phyloP scores from a whole-genome alignment of 2,329 filamentous ascomycete species.

The Penicillium sclerotigenum region DNA sequence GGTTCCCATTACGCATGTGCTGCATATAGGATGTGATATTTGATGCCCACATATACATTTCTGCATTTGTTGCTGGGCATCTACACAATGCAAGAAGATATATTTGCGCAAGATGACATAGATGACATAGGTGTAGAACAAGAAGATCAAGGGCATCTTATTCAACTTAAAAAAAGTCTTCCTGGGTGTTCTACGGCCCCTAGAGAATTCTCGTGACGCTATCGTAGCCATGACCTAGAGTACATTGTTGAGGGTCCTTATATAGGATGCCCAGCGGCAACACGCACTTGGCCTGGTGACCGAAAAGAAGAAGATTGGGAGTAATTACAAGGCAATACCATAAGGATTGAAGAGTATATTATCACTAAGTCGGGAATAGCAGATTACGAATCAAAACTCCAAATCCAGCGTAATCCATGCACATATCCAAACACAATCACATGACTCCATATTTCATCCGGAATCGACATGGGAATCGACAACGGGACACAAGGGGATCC shows the following conservation, averaged over 20 bases:
- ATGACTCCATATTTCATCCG: slow-evolving; percentile 3
- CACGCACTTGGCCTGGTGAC: too few relatives aligned
- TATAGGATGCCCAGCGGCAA: too few relatives aligned
- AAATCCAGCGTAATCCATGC: slow-evolving; percentile 21
- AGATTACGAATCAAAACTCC: slow-evolving; percentile 18
- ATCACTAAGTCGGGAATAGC: slow-evolving; percentile 18
- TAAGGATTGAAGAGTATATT: slow-evolving; percentile 18
- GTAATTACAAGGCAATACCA: background rate
- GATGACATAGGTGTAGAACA: background rate
- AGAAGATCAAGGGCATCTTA: background rate
- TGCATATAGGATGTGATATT: too few relatives aligned
- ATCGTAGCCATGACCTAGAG: too few relatives aligned
- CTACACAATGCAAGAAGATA: background rate
- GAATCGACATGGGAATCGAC: background rate
- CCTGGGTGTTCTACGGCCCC: too few relatives aligned
- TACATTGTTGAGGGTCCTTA: too few relatives aligned
- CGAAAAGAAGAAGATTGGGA: background rate
- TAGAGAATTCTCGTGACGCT: too few relatives aligned
- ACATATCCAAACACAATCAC: slow-evolving; percentile 17
- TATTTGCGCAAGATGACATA: background rate
- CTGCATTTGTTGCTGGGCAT: too few relatives aligned
- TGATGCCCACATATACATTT: too few relatives aligned
- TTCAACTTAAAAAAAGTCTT: background rate
- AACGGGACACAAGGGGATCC: slow-evolving; percentile 1
- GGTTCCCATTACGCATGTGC: too few relatives aligned